Percentiles rank a stretch among this genome's conserved stretches.
Evolutionary conservation across 1,284 basidiomycete genomes (phyloP).

Genomic region (Fomitiporia mediterranea): DNA sequence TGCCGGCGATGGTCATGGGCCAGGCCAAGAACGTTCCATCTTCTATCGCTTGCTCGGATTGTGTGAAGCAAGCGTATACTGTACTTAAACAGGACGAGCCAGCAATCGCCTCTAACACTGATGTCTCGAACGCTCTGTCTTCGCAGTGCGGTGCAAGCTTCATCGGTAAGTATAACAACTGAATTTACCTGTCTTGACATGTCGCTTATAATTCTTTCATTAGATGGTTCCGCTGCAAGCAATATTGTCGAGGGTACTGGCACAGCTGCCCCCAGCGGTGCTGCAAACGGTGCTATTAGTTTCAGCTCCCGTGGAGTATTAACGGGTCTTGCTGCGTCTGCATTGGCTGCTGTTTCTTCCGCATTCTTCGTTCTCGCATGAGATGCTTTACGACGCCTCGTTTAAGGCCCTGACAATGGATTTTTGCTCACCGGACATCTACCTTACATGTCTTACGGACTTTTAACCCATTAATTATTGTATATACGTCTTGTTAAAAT

Average conservation of each 20-base stretch:
- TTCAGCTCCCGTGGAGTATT: constrained; percentile 21
- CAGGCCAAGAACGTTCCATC: constrained; percentile 31
- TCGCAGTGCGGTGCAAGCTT: constrained; percentile 48
- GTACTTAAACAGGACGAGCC: constrained; percentile 39
- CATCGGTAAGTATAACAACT: constrained; percentile 21
- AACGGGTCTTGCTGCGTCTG: constrained; percentile 12
- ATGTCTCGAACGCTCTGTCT: constrained; percentile 30
- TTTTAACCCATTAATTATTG: neutral
- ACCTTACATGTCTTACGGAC: neutral
- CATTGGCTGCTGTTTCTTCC: constrained; percentile 13
- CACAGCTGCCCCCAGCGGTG: constrained; percentile 26
- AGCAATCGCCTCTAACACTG: constrained; percentile 28
- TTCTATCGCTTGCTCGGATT: constrained; percentile 51
- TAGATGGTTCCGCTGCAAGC: constrained; percentile 34
- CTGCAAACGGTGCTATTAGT: constrained; percentile 27
- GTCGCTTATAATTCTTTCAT: constrained; percentile 4
- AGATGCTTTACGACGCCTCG: no score
- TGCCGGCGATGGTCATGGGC: constrained; percentile 24
- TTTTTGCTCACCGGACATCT: neutral
- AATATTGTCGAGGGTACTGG: constrained; percentile 35
- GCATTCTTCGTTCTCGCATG: constrained; percentile 17
- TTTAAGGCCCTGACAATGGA: neutral
- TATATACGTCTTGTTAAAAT: no score
- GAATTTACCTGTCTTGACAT: neutral
- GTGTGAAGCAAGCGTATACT: constrained; percentile 49